Evolutionary conservation across 1,139 yeast species (phyloP).

Genomic region (Lodderomyces jiufengensis): DNA sequence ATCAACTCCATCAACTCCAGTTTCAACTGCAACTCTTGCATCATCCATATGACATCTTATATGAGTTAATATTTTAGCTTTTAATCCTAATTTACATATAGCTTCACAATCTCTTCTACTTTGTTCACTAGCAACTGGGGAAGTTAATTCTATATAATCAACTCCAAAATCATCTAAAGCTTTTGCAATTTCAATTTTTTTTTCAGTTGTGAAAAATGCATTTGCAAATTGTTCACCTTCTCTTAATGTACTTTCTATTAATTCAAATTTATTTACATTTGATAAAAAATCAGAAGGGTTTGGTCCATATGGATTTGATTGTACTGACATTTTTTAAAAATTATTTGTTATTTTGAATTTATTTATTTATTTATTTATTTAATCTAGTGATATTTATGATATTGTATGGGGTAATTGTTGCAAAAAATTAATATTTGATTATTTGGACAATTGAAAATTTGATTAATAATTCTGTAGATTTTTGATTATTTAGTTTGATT

Average conservation of each 20-base stretch:
- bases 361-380: background rate
- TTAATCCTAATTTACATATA: conserved; percentile 92
- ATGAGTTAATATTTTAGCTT: conserved; percentile 88
- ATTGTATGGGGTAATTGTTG: background rate
- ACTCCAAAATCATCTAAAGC: conserved; percentile 98
- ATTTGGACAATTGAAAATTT: background rate
- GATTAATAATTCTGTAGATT: too few relatives aligned
- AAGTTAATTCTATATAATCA: conserved; percentile 94
- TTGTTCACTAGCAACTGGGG: conserved; percentile 97
- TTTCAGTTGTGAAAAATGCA: conserved; percentile 92
- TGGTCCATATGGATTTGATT: conserved; percentile 84
- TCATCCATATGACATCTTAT: conserved; percentile 99
- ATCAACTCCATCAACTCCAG: conserved; percentile 99
- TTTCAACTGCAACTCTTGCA: conserved; percentile 93
- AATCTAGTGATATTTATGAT: background rate
- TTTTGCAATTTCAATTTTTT: conserved; percentile 95
- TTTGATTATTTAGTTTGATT: too few relatives aligned
- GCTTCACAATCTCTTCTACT: conserved; percentile 94
- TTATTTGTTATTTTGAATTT: background rate
- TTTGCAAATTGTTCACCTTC: conserved; percentile 99
- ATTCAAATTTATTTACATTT: conserved; percentile 83
- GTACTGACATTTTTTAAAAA: conserved; percentile 7
- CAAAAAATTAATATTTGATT: background rate
- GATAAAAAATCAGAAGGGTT: conserved; percentile 91
- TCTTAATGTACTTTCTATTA: conserved; percentile 92